Base-by-base conservation (phyloP, 116 monocot species). In the Iris pallida region DNA sequence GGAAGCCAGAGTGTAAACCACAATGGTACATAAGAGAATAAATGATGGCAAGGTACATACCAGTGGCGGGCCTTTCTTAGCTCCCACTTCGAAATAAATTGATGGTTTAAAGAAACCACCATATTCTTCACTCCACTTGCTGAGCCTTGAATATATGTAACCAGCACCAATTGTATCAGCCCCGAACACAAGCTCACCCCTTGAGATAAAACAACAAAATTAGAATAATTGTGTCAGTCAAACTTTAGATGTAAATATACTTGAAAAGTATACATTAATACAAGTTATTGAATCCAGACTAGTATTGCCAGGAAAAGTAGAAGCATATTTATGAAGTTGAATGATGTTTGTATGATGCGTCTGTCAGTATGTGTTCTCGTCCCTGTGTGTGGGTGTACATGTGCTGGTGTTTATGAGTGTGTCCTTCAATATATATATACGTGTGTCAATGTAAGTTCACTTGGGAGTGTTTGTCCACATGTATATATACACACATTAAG, bases 121-220 rank as follows among this genome's bases (percentile, higher is more conserved):
- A 71, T 84, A 89, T 5, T 63, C 45, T 68, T 86, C 78, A 45
- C 72, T 63, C 86, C 84, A 87, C 68, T 82, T 82, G 20, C 64
- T 73, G 30, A 93, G 89, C 63, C 69, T 81, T 40, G 77, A 69
- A 71, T 86, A 78, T 59, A 93, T 93, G 42, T 89, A 79, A 45
- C 52, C 45, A 19, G 89, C 67, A 47, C 93, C 93, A 56, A 89
- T 14, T 45, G 78, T 71, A 71, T 93, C 93, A 55, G 89, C 93
- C 93, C 93, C 89, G 66, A 84, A 86, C 0, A 93, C 73, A 75
- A 89, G 48, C n/a, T 89, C 93, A 57, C 93, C 93, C 66, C 93
- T 93, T 59, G 69, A 80, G 55, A 69, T 8, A 57, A 55, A 73
- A 66, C 16, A 49, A 51, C 20, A 16, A 12, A 45, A 16, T n/a